phyloP scores from a whole-genome alignment of 2,329 filamentous ascomycete species.

The Graphilbum sp. region DNA sequence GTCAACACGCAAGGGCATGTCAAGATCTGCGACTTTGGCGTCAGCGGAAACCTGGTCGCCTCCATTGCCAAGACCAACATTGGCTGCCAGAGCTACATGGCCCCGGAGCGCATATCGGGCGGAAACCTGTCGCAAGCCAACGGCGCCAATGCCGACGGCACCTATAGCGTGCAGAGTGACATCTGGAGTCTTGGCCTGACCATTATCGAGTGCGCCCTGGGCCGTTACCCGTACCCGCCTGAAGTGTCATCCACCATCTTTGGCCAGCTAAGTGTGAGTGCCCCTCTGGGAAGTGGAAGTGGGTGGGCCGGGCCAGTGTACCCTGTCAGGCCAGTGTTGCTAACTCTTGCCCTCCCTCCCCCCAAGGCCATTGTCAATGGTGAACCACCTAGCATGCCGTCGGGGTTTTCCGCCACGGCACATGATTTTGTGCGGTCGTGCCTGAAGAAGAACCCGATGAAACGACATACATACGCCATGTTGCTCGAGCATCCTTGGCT shows the following conservation, averaged over 20 bases:
- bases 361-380: constrained; percentile 88
- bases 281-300: too few species aligned
- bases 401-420: constrained; percentile 63
- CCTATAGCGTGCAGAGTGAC: constrained; percentile 94
- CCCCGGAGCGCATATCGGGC: constrained; percentile 83
- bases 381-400: constrained; percentile 78
- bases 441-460: constrained; percentile 79
- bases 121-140: constrained; percentile 61
- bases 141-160: constrained; percentile 54
- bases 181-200: constrained; percentile 93
- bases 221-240: constrained; percentile 87
- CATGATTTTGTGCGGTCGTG: constrained; percentile 79
- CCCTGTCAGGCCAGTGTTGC: too few species aligned
- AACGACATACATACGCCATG: constrained; percentile 87
- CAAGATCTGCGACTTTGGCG: constrained; percentile 98
- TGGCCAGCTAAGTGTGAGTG: constrained; percentile 83
- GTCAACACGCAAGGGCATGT: constrained; percentile 79
- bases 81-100: constrained; percentile 98
- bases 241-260: constrained; percentile 98
- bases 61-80: constrained; percentile 99
- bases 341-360: too few species aligned
- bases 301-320: too few species aligned
- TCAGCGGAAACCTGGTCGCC: constrained; percentile 88
- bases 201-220: constrained; percentile 90
- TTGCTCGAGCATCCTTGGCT: constrained; percentile 86